Evolutionary conservation across 257 asterid genomes (phyloP), one percentile per base, ranked within the genome.

Genomic region (Ophiorrhiza pumila): DNA sequence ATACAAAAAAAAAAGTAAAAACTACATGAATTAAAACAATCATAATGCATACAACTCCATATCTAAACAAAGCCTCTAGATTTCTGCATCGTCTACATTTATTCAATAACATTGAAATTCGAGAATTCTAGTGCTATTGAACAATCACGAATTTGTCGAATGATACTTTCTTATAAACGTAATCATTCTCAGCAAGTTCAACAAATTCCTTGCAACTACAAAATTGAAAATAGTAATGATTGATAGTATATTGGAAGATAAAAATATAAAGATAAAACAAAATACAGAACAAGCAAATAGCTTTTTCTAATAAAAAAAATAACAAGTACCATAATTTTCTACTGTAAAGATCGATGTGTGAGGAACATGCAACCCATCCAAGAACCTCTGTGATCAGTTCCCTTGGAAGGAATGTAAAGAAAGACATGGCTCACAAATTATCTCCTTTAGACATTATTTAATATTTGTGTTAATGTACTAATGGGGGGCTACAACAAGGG

Each of bases 1-100:
- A n/a, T n/a, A n/a, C n/a, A n/a, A n/a, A n/a, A n/a, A 34, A 17
- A 61, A 2, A 32, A 41, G 7, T n/a, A n/a, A n/a, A n/a, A n/a
- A n/a, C n/a, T n/a, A 32, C 20, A 34, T 13, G 0, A 56, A 18
- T 32, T 0, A 61, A 61, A 22, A 7, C 5, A 7, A 23, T 0
- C 39, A 32, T 15, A 57, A 52, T 20, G n/a, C 73, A 7, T 76
- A 81, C 86, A 76, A 79, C 71, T 15, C 81, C 86, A 69, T 79
- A 69, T 35, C 81, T 46, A 31, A 77, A 81, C 18, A 73, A 12
- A 0, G 72, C 37, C 18, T 84, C 82, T 8, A 79, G 71, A 63
- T 81, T 81, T 3, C 29, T 42, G 13, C 42, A 32, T 18, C 46
- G 11, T 17, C 46, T 22, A 9, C 88, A 84, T 50, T 43, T 50